Conservation (phyloP, 129 eudicot genomes). For the Saposhnikovia divaricata region DNA sequence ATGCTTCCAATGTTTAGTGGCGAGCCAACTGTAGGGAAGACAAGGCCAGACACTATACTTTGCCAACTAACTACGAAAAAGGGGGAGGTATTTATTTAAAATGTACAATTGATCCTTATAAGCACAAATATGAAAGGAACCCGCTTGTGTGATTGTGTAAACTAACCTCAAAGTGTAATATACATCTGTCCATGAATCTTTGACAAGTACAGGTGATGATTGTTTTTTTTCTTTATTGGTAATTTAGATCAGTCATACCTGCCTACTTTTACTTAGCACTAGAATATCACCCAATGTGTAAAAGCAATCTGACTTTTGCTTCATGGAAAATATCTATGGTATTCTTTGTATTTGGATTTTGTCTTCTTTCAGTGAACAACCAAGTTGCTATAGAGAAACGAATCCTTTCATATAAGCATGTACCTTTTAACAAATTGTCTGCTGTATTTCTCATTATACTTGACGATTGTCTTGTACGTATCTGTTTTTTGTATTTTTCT, state of each 20-base stretch:
- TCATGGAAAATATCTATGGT: background rate
- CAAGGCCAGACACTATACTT: conserved; percentile 92
- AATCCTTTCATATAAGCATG: background rate
- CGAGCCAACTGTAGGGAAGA: conserved; percentile 95
- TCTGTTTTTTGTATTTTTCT: background rate
- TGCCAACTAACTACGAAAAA: conserved; percentile 94
- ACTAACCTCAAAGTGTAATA: background rate
- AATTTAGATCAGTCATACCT: no score
- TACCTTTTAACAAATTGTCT: background rate
- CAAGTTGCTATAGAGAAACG: background rate
- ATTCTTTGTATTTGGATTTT: background rate
- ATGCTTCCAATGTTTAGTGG: conserved; percentile 46
- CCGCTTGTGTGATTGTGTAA: background rate
- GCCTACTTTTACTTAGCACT: background rate
- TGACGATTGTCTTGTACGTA: background rate
- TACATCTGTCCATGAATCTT: background rate
- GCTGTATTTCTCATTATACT: background rate
- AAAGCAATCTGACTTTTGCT: background rate
- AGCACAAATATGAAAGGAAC: background rate
- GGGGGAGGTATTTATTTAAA: conserved; percentile 66
- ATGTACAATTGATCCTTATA: no score
- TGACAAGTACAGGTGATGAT: background rate
- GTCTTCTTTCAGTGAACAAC: background rate
- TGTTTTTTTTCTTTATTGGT: background rate
- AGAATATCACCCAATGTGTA: background rate